Percentiles rank a stretch among this genome's conserved stretches.
These are phyloP conservation scores for Fraxinus paxiana DNA, from an alignment of 305 asterid genomes.

Conservation along the genomic window DNA sequence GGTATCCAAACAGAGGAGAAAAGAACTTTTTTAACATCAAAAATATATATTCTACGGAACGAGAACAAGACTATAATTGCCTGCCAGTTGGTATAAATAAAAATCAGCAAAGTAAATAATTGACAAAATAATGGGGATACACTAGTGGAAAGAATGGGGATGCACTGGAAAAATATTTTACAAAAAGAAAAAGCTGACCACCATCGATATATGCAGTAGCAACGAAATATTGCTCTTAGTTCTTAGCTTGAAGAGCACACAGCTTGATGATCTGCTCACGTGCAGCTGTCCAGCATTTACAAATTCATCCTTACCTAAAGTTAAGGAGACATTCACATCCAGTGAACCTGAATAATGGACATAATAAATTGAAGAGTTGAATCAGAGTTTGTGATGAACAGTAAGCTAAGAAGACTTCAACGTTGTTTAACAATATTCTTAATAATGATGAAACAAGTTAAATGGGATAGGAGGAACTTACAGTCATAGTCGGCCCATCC, in stretches of 20 bases:
- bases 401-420: neutral
- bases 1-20: neutral
- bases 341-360: conserved; percentile 39
- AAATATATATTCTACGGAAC: neutral
- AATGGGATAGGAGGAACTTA: conserved; percentile 33
- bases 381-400: neutral
- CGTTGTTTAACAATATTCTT: neutral
- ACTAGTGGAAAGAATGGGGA: neutral
- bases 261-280: conserved; percentile 32
- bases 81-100: conserved; percentile 33
- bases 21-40: neutral
- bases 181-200: conserved; percentile 35
- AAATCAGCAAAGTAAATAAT: conserved; percentile 21
- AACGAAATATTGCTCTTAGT: conserved; percentile 15
- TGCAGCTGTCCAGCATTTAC: conserved; percentile 46
- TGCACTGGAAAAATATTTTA: conserved; percentile 26
- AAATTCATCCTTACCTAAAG: conserved; percentile 47
- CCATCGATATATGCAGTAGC: conserved; percentile 25
- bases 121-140: neutral
- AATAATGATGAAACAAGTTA: neutral
- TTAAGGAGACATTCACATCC: conserved; percentile 49
- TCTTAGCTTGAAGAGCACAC: conserved; percentile 14
- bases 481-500: conserved; percentile 76
- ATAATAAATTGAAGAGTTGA: neutral
- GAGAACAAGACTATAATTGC: conserved; percentile 11